phyloP scores from a whole-genome alignment of 2,329 filamentous ascomycete genomes.

The Aschersonia sp. region DNA sequence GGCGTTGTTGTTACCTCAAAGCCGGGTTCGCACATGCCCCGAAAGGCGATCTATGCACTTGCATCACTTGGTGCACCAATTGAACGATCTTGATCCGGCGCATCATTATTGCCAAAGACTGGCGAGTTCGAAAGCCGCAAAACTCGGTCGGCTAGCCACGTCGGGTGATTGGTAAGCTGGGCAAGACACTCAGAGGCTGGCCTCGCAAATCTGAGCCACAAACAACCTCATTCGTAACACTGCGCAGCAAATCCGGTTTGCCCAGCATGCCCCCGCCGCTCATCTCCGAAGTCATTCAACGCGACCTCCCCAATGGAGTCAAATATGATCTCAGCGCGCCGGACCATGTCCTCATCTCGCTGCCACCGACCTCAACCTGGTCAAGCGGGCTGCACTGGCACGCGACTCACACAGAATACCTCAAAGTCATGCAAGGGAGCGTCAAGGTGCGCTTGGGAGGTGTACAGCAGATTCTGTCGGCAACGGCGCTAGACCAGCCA shows the following conservation, averaged over 20 bases:
- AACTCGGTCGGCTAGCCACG: background rate
- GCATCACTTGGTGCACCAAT: too few relatives aligned
- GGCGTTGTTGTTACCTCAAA: too few relatives aligned
- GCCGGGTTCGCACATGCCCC: too few relatives aligned
- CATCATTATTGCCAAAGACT: too few relatives aligned
- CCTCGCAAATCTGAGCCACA: background rate
- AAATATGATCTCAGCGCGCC: constrained; percentile 20
- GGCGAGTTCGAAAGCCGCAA: too few relatives aligned
- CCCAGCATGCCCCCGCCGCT: background rate
- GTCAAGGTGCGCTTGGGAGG: constrained; percentile 12
- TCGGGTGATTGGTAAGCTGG: background rate
- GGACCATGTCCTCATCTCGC: constrained; percentile 24
- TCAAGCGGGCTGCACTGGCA: constrained; percentile 35
- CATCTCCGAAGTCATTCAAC: constrained; percentile 5
- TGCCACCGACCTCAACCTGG: constrained; percentile 28
- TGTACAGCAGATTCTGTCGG: constrained; percentile 7
- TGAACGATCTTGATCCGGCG: too few relatives aligned
- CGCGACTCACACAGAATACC: constrained; percentile 28
- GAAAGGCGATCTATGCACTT: too few relatives aligned
- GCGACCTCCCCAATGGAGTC: constrained; percentile 8
- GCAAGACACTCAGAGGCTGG: too few relatives aligned
- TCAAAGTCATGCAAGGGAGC: constrained; percentile 24
- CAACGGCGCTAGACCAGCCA: constrained; percentile 7
- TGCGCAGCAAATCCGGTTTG: background rate
- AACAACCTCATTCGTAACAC: background rate